A percentile compares a stretch with the other conserved stretches of the same genome.
These are phyloP conservation scores for Aspergillus candidus DNA, from an alignment of 2,329 filamentous ascomycete species.

Conservation along the genomic window DNA sequence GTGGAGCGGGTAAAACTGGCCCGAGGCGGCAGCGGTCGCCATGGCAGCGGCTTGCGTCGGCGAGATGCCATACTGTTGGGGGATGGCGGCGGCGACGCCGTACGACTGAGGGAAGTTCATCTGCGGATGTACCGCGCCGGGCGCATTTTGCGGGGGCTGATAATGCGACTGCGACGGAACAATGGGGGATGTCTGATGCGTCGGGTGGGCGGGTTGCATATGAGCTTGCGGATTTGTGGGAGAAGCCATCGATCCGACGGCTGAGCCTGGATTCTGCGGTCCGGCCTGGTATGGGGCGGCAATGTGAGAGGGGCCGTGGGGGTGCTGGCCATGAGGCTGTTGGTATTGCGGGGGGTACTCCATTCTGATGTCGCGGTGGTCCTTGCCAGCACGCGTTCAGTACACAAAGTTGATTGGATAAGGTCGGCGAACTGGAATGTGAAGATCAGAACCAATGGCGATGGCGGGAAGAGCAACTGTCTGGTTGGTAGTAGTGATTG, in stretches of 20 bases:
- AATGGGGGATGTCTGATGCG: slow-evolving; percentile 71
- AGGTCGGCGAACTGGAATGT: slow-evolving; percentile 13
- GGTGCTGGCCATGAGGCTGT: slow-evolving; percentile 56
- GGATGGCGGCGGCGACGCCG: slow-evolving; percentile 67
- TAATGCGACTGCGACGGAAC: slow-evolving; percentile 69
- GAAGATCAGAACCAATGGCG: slow-evolving; percentile 16
- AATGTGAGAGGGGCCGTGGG: slow-evolving; percentile 54
- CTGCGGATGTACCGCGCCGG: slow-evolving; percentile 56
- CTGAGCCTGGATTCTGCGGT: slow-evolving; percentile 44
- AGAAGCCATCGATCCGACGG: slow-evolving; percentile 57
- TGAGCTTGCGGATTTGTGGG: slow-evolving; percentile 65
- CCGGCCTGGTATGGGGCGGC: slow-evolving; percentile 58
- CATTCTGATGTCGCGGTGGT: slow-evolving; percentile 50
- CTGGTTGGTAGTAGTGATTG: slow-evolving; percentile 12
- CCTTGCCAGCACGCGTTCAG: slow-evolving; percentile 21
- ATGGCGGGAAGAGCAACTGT: slow-evolving; percentile 12
- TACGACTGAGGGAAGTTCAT: slow-evolving; percentile 78
- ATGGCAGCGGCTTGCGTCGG: slow-evolving; percentile 85
- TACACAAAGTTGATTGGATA: slow-evolving; percentile 15
- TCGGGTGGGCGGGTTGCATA: slow-evolving; percentile 52
- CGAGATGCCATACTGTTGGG: slow-evolving; percentile 67
- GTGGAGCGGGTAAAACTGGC: slow-evolving; percentile 69
- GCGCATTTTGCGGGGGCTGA: slow-evolving; percentile 56
- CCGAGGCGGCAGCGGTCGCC: slow-evolving; percentile 87
- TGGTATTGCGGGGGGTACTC: slow-evolving; percentile 70